Percentiles rank a stretch among this genome's conserved stretches.
Evolutionary conservation across 192 early-diverging fungal species (phyloP).

Genomic region (Coemansia furcata): DNA sequence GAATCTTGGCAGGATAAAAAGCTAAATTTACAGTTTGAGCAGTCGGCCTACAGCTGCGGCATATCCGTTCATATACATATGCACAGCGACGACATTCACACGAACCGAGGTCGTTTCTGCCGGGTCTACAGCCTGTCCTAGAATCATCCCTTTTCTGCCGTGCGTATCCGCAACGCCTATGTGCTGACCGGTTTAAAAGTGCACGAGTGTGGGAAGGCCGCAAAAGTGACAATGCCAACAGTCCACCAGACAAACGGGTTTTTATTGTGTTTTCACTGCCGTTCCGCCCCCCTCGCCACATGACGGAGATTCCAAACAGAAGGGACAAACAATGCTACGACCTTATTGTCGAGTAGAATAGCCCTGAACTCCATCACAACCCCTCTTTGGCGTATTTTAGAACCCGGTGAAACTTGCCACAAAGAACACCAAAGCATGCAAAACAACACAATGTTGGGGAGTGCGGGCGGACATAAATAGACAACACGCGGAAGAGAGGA

Average conservation of each 20-base stretch:
- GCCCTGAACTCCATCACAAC: neutral
- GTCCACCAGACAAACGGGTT: neutral
- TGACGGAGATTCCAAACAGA: conserved; percentile 7
- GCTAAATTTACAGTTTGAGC: neutral
- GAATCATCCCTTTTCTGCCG: neutral
- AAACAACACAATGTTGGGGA: neutral
- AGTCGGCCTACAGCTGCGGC: neutral
- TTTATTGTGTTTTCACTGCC: neutral
- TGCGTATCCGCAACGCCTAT: neutral
- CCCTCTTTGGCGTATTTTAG: neutral
- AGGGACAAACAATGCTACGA: neutral
- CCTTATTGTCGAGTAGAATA: neutral
- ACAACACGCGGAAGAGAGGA: neutral
- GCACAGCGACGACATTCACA: neutral
- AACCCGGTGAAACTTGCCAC: neutral
- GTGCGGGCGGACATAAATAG: neutral
- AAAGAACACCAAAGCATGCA: neutral
- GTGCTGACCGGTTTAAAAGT: neutral
- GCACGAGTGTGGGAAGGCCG: neutral
- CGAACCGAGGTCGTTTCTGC: neutral
- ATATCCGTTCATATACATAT: neutral
- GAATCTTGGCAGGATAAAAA: neutral
- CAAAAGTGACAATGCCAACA: neutral
- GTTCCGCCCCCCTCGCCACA: neutral
- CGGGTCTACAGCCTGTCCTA: neutral